Base-by-base conservation (phyloP, 306 rosid species). In the Sindora glabra region DNA sequence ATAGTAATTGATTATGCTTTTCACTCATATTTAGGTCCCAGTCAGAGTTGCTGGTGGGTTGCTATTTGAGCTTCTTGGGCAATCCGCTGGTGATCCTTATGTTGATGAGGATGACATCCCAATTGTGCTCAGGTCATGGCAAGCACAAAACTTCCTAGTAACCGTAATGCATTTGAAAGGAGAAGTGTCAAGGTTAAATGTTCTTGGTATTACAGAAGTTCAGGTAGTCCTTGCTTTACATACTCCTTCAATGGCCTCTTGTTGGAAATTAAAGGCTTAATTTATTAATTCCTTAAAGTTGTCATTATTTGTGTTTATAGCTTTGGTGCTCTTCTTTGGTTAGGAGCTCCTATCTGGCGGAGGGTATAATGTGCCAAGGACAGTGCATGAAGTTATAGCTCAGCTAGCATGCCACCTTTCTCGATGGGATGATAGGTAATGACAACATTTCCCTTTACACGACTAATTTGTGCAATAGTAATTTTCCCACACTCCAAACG, bases 371-470 rank as follows among this genome's bases (percentile, higher is more conserved):
- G 68, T 64, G 65, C 95, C 99, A 0, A 86, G 86, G 77, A 86
- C 96, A 12, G 97, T 73, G 47, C 99, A 89, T 80, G 99, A 86
- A 80, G 81, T 92, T 57, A 83, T 92, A 69, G 90, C 99, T 53
- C 90, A 70, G 10, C 85, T 92, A 51, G 67, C 83, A 73, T 62
- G 74, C 78, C 95, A 83, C 48, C 97, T 92, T 72, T 65, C 94
- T 51, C 95, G 90, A 70, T 92, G 99, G 99, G 99, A 92, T 77
- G 95, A 92, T 64, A 83, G 99, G 96, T 92, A 84, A 77, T 55
- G 17, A 48, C 36, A 27, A 27, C 41, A 54, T 47, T 64, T 27
- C 36, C 34, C 18, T 59, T 41, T 25, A 33, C 37, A 47, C 47
- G n/a, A n/a, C 7, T 74, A 46, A 16, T 64, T 48, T 2, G 4